A percentile compares a stretch with the other conserved stretches of the same genome.
These are phyloP conservation scores for Trichoderma sp. DNA, from an alignment of 2,329 filamentous ascomycete species.

Conservation along the genomic window DNA sequence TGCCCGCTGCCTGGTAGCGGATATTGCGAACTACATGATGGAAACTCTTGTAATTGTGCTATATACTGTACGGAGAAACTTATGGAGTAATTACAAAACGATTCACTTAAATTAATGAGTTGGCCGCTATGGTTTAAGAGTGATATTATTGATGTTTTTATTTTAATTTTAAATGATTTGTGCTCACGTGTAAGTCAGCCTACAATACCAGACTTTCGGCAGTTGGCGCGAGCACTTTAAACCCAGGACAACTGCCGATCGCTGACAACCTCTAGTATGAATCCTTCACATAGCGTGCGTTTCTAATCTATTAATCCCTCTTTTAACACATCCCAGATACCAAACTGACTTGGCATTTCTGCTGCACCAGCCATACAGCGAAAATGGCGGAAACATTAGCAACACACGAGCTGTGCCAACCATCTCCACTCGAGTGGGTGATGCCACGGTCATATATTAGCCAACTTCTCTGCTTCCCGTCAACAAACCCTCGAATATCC, in stretches of 20 bases:
- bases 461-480: conserved; percentile 11
- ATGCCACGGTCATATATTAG: conserved; percentile 16
- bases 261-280: background rate
- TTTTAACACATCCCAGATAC: background rate
- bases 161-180: no score
- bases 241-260: background rate
- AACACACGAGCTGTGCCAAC: background rate
- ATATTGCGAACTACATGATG: background rate
- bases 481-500: conserved; percentile 5
- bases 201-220: background rate
- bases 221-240: background rate
- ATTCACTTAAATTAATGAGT: rapidly evolving
- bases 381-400: background rate
- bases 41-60: background rate
- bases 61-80: background rate
- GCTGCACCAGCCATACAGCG: background rate
- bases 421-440: conserved; percentile 15
- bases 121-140: background rate
- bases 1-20: background rate
- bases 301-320: background rate
- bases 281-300: background rate
- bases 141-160: background rate
- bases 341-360: background rate
- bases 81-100: background rate
- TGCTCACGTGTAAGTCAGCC: background rate